Conservation (phyloP, 257 asterid species). For the Solanum gracilifrons region DNA sequence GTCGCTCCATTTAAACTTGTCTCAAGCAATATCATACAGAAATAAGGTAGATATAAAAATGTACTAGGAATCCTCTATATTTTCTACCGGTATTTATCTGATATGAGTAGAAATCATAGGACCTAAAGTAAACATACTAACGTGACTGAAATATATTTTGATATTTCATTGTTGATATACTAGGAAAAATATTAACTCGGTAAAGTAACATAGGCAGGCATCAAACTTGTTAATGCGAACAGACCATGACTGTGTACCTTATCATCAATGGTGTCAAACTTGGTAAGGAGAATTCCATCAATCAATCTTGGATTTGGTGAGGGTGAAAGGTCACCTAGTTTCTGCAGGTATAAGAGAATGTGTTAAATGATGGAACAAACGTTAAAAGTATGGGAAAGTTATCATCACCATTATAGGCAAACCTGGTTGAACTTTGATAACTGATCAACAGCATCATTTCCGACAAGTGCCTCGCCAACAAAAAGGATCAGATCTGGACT, state of each 20-base stretch:
- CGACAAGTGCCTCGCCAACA: conserved; percentile 98
- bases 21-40: background rate
- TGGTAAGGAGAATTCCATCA: conserved; percentile 89
- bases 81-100: background rate
- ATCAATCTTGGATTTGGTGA: conserved; percentile 77
- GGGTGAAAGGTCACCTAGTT: conserved; percentile 86
- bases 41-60: background rate
- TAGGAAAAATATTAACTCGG: background rate
- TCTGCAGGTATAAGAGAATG: conserved; percentile 32
- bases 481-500: conserved; percentile 77
- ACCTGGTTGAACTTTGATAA: conserved; percentile 91
- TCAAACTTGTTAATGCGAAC: background rate
- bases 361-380: background rate
- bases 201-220: background rate
- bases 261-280: conserved; percentile 92
- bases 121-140: background rate
- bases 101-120: background rate
- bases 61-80: background rate
- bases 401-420: background rate
- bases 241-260: conserved; percentile 33
- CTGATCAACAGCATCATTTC: conserved; percentile 95
- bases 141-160: background rate
- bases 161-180: background rate
- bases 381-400: background rate
- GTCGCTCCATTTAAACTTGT: background rate